Percentiles rank a stretch among this genome's conserved stretches.
Conservation (phyloP, 1,284 basidiomycete genomes). For the Cystobasidium sp. region DNA sequence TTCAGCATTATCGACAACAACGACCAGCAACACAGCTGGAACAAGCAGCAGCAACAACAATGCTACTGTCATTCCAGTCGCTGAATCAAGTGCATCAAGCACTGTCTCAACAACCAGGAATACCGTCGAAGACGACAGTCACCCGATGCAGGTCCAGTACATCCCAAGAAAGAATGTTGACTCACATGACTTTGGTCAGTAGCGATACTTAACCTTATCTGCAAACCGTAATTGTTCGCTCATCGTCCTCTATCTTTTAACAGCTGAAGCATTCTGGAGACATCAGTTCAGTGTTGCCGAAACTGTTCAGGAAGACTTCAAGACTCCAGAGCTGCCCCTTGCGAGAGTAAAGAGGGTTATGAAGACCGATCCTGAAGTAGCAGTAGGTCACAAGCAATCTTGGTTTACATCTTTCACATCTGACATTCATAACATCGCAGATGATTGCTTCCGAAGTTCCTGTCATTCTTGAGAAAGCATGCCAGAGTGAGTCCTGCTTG, state of each 20-base stretch:
- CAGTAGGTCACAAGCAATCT: slow-evolving; percentile 63
- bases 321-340: slow-evolving; percentile 81
- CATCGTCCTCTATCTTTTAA: not conserved
- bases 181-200: slow-evolving; percentile 10
- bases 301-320: slow-evolving; percentile 78
- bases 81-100: not conserved
- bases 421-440: slow-evolving; percentile 58
- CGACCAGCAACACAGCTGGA: not conserved
- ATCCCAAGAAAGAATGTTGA: slow-evolving; percentile 25
- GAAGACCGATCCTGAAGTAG: slow-evolving; percentile 96
- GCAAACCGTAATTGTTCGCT: not conserved
- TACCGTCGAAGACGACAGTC: not conserved
- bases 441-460: slow-evolving; percentile 98
- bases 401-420: slow-evolving; percentile 1
- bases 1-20: not conserved
- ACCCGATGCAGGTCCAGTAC: slow-evolving; percentile 8
- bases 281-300: slow-evolving; percentile 77
- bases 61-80: not conserved
- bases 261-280: slow-evolving; percentile 69
- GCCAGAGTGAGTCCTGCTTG: slow-evolving; percentile 73
- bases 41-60: not conserved
- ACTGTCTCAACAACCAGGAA: slow-evolving; percentile 8
- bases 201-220: not conserved
- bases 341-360: slow-evolving; percentile 97
- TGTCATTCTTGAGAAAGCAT: slow-evolving; percentile 92